Conservation (phyloP, 1,139 yeast genomes). For the Geotrichum phurueaensis region DNA sequence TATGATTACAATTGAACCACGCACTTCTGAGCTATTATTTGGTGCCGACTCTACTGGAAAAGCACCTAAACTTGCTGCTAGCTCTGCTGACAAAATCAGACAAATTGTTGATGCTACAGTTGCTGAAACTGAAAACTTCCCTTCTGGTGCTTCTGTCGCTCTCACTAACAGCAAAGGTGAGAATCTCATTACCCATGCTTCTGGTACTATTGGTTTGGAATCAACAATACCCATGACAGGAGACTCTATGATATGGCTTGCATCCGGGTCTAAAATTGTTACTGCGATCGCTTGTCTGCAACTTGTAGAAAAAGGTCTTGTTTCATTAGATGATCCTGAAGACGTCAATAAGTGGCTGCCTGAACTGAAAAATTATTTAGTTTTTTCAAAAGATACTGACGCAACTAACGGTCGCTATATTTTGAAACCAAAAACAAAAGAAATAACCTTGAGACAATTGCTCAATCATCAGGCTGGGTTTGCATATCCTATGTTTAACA, state of each 20-base stretch:
- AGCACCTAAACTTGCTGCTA: no score
- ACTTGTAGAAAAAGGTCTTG: slow-evolving; percentile 42
- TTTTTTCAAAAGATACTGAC: slow-evolving; percentile 34
- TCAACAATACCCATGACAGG: slow-evolving; percentile 23
- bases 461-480: slow-evolving; percentile 42
- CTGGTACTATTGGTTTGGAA: slow-evolving; percentile 25
- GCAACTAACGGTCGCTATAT: slow-evolving; percentile 29
- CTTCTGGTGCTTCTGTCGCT: neutral
- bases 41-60: no score
- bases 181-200: slow-evolving; percentile 4
- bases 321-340: slow-evolving; percentile 39
- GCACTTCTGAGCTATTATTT: no score
- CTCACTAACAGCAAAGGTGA: neutral
- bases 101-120: no score
- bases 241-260: slow-evolving; percentile 38
- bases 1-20: no score
- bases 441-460: slow-evolving; percentile 36
- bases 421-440: slow-evolving; percentile 29
- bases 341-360: slow-evolving; percentile 37
- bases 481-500: slow-evolving; percentile 30
- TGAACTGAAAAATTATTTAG: slow-evolving; percentile 31
- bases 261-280: slow-evolving; percentile 46
- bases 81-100: no score
- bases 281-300: slow-evolving; percentile 44
- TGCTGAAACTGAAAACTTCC: no score